phyloP scores from a whole-genome alignment of 208 protist species.

The Eutreptiella sp. region DNA sequence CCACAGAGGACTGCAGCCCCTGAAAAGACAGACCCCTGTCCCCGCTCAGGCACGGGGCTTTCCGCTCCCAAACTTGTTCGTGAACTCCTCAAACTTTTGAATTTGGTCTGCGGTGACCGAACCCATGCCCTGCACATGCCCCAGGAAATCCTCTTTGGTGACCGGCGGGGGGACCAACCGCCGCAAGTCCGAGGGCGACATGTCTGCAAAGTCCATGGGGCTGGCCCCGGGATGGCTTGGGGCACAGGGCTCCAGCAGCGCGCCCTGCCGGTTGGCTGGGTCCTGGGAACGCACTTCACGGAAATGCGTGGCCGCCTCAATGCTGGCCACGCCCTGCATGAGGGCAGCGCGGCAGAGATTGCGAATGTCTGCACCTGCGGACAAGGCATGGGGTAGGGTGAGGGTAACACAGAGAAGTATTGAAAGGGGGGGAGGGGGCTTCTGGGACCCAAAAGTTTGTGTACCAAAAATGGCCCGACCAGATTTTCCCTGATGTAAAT shows the following conservation, averaged over 20 bases:
- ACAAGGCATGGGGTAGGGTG: too few relatives aligned
- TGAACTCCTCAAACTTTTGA: slow-evolving; percentile 84
- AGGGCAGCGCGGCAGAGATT: slow-evolving; percentile 91
- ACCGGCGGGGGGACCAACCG: slow-evolving; percentile 80
- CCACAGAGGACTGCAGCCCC: too few relatives aligned
- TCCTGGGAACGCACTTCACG: slow-evolving; percentile 64
- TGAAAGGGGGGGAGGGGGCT: too few relatives aligned
- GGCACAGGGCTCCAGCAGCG: slow-evolving; percentile 81
- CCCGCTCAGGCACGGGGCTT: too few relatives aligned
- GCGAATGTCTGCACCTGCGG: slow-evolving; percentile 95
- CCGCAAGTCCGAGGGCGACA: slow-evolving; percentile 77
- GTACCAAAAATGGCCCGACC: too few relatives aligned
- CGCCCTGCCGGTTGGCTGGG: slow-evolving; percentile 57
- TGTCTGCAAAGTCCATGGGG: slow-evolving; percentile 83
- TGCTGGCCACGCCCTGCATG: slow-evolving; percentile 90
- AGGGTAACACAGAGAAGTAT: too few relatives aligned
- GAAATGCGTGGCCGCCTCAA: slow-evolving; percentile 95
- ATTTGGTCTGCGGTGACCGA: slow-evolving; percentile 85
- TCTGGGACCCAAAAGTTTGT: too few relatives aligned
- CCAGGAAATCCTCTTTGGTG: slow-evolving; percentile 78
- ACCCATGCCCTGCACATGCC: slow-evolving; percentile 64
- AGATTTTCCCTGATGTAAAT: too few relatives aligned
- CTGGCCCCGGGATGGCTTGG: slow-evolving; percentile 85
- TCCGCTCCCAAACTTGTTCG: slow-evolving; percentile 92
- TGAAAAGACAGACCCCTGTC: too few relatives aligned